phyloP scores from a whole-genome alignment of 345 rosid genomes.

The Leavenworthia alabamica region DNA sequence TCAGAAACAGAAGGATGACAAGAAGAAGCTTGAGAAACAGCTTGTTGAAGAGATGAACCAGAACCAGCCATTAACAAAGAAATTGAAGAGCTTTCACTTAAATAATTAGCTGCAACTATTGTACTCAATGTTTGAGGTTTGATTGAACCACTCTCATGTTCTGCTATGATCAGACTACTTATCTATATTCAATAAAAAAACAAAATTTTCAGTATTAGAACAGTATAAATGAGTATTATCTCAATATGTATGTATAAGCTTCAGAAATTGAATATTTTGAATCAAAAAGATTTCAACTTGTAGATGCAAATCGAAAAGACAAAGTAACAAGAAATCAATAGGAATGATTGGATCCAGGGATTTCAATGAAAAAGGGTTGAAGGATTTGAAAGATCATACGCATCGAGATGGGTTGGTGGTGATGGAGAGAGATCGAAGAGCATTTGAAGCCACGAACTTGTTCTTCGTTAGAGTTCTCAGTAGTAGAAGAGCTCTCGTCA shows the following conservation, averaged over 20 bases:
- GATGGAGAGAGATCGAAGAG: slow-evolving; percentile 6
- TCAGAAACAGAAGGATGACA: slow-evolving; percentile 71
- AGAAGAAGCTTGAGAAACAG: slow-evolving; percentile 67
- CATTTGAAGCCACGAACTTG: neutral
- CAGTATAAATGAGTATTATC: neutral
- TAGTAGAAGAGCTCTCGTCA: slow-evolving; percentile 20
- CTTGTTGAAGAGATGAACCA: slow-evolving; percentile 65
- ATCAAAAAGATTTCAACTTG: neutral
- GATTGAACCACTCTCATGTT: slow-evolving; percentile 67
- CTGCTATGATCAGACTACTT: slow-evolving; percentile 73
- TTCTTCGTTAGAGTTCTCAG: slow-evolving; percentile 27
- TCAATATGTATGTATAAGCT: neutral
- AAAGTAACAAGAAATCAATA: neutral
- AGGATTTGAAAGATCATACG: slow-evolving; percentile 3
- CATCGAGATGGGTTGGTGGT: slow-evolving; percentile 13
- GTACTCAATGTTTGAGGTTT: slow-evolving; percentile 63
- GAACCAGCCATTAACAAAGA: slow-evolving; percentile 79
- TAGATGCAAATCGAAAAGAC: neutral
- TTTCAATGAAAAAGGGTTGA: neutral
- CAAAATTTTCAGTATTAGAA: neutral
- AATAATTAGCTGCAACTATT: slow-evolving; percentile 63
- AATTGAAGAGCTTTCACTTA: slow-evolving; percentile 47
- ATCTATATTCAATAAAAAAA: slow-evolving; percentile 30
- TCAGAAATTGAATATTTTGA: neutral
- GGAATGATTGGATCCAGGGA: neutral